These are phyloP conservation scores for Fraxinus floribunda DNA, from an alignment of 305 asterid species.

Conservation along the genomic window DNA sequence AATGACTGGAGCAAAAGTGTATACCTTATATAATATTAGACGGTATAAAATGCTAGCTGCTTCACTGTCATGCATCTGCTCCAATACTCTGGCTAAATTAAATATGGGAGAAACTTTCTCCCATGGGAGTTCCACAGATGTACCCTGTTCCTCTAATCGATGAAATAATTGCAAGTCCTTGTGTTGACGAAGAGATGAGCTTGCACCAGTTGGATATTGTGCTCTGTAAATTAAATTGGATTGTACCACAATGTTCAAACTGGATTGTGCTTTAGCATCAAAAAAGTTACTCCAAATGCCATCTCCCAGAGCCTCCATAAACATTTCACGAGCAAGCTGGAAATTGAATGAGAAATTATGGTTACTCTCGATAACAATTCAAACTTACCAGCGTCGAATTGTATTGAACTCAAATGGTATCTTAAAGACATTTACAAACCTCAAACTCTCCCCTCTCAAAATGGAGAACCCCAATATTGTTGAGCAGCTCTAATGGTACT, in stretches of 20 bases:
- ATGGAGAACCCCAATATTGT: slow-evolving; percentile 85
- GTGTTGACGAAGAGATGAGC: slow-evolving; percentile 51
- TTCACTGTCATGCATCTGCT: slow-evolving; percentile 77
- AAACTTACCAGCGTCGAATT: not conserved
- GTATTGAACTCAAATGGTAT: slow-evolving; percentile 13
- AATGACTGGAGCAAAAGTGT: not conserved
- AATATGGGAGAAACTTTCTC: slow-evolving; percentile 74
- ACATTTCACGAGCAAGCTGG: slow-evolving; percentile 78
- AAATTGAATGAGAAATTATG: slow-evolving; percentile 24
- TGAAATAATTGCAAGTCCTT: slow-evolving; percentile 65
- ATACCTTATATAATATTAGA: slow-evolving; percentile 79
- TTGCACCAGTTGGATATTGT: slow-evolving; percentile 63
- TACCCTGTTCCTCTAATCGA: slow-evolving; percentile 74
- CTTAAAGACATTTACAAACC: slow-evolving; percentile 41
- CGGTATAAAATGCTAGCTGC: slow-evolving; percentile 77
- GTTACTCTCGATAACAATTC: not conserved
- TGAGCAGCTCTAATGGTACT: slow-evolving; percentile 76
- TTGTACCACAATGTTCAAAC: slow-evolving; percentile 20
- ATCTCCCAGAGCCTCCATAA: slow-evolving; percentile 88
- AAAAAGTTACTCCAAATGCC: slow-evolving; percentile 79
- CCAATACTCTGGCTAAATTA: slow-evolving; percentile 82
- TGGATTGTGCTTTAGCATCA: slow-evolving; percentile 44
- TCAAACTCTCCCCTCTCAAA: slow-evolving; percentile 92
- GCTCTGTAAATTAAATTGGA: slow-evolving; percentile 40
- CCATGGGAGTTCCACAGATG: slow-evolving; percentile 76